Percentiles rank a stretch among this genome's conserved stretches.
phyloP scores from a whole-genome alignment of 2,329 filamentous ascomycete species.

The Ilyonectria destructans region DNA sequence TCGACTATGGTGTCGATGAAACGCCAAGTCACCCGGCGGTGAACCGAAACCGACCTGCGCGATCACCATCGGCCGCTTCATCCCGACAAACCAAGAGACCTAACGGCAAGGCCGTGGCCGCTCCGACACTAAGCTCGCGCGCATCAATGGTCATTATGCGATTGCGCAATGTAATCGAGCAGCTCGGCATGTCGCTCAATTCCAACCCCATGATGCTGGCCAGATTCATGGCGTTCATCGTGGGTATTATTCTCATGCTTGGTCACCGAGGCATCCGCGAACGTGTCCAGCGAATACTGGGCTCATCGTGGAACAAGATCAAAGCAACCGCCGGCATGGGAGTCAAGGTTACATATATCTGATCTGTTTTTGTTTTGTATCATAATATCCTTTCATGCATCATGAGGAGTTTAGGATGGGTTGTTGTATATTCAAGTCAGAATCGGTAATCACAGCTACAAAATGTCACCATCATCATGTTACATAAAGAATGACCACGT shows the following conservation, averaged over 20 bases:
- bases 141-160: constrained; percentile 70
- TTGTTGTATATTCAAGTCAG: constrained; percentile 37
- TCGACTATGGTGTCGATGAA: constrained; percentile 80
- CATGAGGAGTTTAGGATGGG: constrained; percentile 49
- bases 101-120: constrained; percentile 50
- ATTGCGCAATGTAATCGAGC: constrained; percentile 67
- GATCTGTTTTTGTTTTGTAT: constrained; percentile 48
- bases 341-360: constrained; percentile 97
- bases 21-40: constrained; percentile 57
- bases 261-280: constrained; percentile 83
- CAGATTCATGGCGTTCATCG: constrained; percentile 82
- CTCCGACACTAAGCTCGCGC: constrained; percentile 61
- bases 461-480: constrained; percentile 32
- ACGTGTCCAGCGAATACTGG: constrained; percentile 78
- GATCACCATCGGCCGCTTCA: constrained; percentile 55
- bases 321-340: constrained; percentile 93
- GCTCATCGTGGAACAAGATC: constrained; percentile 84
- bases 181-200: constrained; percentile 66
- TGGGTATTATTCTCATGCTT: constrained; percentile 84
- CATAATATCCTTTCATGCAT: constrained; percentile 47
- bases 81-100: constrained; percentile 50
- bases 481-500: constrained; percentile 30
- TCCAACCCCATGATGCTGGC: constrained; percentile 72
- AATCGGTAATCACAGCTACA: constrained; percentile 38
- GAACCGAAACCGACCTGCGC: constrained; percentile 53